Evolutionary conservation across 768 basidiomycete genomes (phyloP).

Genomic region (Crassisporium funariophilum): DNA sequence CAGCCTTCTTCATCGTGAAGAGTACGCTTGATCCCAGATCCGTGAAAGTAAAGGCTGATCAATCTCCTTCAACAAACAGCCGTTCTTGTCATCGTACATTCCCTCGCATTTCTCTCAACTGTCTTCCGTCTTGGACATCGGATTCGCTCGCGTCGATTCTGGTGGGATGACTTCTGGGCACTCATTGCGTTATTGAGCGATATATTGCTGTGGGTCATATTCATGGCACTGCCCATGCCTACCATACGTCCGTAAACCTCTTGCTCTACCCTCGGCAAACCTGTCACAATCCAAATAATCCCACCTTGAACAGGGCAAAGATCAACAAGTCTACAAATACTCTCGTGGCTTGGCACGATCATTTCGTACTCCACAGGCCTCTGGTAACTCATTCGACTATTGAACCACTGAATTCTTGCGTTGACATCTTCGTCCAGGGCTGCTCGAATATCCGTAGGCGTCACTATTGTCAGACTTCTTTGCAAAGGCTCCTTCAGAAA

Average conservation of each 20-base stretch:
- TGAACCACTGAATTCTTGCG: not conserved
- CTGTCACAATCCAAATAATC: no score
- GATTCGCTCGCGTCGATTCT: not conserved
- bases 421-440: constrained; percentile 2
- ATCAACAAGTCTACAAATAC: not conserved
- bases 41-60: no score
- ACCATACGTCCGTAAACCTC: no score
- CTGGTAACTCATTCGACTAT: constrained; percentile 2
- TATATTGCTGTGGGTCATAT: not conserved
- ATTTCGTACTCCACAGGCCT: constrained; percentile 1
- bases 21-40: no score
- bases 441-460: constrained; percentile 10
- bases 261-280: no score
- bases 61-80: not conserved
- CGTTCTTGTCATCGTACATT: constrained; percentile 1
- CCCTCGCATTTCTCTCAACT: constrained; percentile 1
- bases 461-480: constrained; percentile 13
- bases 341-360: not conserved
- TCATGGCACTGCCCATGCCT: not conserved
- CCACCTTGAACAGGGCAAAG: no score
- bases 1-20: no score
- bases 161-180: constrained; percentile 14
- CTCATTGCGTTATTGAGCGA: not conserved
- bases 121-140: constrained; percentile 3
- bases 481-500: constrained; percentile 1